These are phyloP conservation scores for Hansenula lynferdii DNA, from an alignment of 1,139 yeast genomes.

Conservation along the genomic window DNA sequence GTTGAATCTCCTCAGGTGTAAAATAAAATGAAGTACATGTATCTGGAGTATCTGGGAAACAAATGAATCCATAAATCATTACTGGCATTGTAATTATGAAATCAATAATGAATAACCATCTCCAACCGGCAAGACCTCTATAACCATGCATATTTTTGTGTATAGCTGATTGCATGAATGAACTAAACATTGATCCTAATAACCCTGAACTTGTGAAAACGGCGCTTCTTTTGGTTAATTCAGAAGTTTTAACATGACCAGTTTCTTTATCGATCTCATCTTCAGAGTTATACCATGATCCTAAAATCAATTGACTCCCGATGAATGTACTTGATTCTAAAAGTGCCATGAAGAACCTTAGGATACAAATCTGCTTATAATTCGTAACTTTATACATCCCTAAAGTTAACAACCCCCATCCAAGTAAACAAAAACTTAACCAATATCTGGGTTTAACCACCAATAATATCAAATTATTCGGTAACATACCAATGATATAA, in stretches of 20 bases:
- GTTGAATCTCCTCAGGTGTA: conserved; percentile 31
- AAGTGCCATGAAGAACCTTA: conserved; percentile 50
- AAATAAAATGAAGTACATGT: conserved; percentile 38
- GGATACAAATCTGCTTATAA: conserved; percentile 41
- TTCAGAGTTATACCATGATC: conserved; percentile 43
- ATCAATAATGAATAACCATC: conserved; percentile 65
- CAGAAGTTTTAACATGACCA: conserved; percentile 23
- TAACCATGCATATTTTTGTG: conserved; percentile 41
- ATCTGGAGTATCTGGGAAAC: conserved; percentile 57
- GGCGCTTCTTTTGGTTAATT: conserved; percentile 44
- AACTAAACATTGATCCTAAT: conserved; percentile 49
- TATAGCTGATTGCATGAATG: conserved; percentile 56
- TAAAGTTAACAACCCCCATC: conserved; percentile 53
- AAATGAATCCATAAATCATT: conserved; percentile 46
- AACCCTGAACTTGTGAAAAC: conserved; percentile 49
- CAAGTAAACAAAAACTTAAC: conserved; percentile 48
- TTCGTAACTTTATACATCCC: conserved; percentile 41
- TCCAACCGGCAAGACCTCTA: conserved; percentile 55
- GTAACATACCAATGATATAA: conserved; percentile 52
- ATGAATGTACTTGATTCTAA: conserved; percentile 52
- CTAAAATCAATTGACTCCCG: conserved; percentile 51
- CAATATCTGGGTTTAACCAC: conserved; percentile 49
- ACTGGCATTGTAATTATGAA: conserved; percentile 52
- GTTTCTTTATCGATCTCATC: conserved; percentile 18
- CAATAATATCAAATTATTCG: conserved; percentile 46